Base-by-base conservation (phyloP, 805 yeast genomes). In the Ogataea pilisensis region DNA sequence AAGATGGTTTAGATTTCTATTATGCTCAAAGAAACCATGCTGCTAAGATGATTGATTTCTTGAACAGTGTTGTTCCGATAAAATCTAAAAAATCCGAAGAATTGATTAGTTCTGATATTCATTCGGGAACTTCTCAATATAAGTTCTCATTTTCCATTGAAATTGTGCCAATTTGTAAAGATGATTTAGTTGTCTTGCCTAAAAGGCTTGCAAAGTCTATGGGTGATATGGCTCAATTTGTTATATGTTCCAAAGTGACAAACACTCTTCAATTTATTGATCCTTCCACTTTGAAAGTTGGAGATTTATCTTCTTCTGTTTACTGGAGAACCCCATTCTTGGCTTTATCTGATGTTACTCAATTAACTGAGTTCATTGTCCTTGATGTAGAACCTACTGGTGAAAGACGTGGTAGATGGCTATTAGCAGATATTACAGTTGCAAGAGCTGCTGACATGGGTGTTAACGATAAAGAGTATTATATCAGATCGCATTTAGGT, bases 301-400 rank as follows among this genome's bases (percentile, higher is more conserved):
- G 87, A 5, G 96, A 89, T 55, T 54, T 95, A 51, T 64, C 78
- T 24, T 73, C 96, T 3, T 56, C 69, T 16, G 78, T 80, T 21
- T 93, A 77, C 65, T 93, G 95, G 91, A 80, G 95, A 61, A 55
- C 68, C 14, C 87, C 95, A 17, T 93, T 93, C 70, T 69, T 73
- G 3, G 69, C 95, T 1, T 72, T 95, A 45, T 78, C 88, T 20
- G 88, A 85, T 51, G 82, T 75, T 13, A 71, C 87, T 6, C 87
- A 85, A 59, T 61, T 93, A 51, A 75, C 82, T 2, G 98, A 93
- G 60, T 93, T 87, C 57, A 74, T 93, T 41, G 95, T 93, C 5
- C 71, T 93, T 49, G 98, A 93, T 59, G 95, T 90, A 34, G 99
- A 93, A 60, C 93, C 95, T 31, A 82, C 93, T 1, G 96, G 95